These are phyloP conservation scores for Phialophora chinensis DNA, from an alignment of 2,329 filamentous ascomycete genomes.

Conservation along the genomic window DNA sequence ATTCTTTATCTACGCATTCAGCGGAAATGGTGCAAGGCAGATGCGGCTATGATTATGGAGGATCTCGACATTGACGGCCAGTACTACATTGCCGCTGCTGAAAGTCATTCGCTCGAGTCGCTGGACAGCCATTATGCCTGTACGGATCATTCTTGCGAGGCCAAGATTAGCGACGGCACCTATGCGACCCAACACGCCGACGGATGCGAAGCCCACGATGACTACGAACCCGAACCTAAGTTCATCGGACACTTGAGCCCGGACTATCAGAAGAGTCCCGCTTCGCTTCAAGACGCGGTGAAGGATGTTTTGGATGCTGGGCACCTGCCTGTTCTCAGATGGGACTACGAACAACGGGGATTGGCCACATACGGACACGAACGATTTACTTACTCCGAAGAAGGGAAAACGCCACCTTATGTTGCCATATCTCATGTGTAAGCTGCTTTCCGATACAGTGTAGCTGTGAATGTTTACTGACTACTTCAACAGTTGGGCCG, in stretches of 20 bases:
- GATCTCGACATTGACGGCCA: conserved; percentile 7
- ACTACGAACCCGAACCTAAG: conserved; percentile 4
- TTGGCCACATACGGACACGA: neutral
- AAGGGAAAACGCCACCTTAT: conserved; percentile 3
- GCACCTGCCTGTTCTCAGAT: neutral
- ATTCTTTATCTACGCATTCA: conserved; percentile 4
- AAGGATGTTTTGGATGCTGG: neutral
- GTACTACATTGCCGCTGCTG: conserved; percentile 1
- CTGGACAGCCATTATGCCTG: conserved; percentile 5
- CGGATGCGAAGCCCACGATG: neutral
- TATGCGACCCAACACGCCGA: neutral
- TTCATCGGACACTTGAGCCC: neutral
- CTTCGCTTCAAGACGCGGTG: neutral
- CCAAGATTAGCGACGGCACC: conserved; percentile 6
- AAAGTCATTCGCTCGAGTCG: conserved; percentile 4
- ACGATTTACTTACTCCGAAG: neutral
- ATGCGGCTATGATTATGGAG: conserved; percentile 5
- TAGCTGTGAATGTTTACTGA: neutral
- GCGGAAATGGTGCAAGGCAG: conserved; percentile 7
- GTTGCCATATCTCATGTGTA: conserved; percentile 6
- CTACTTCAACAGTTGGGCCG: neutral
- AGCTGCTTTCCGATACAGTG: neutral
- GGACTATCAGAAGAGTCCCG: neutral
- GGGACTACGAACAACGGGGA: neutral
- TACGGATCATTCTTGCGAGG: conserved; percentile 1